Evolutionary conservation across 352 stramenopile species (phyloP).

Genomic region (Pilasporangium apinafurcum): DNA sequence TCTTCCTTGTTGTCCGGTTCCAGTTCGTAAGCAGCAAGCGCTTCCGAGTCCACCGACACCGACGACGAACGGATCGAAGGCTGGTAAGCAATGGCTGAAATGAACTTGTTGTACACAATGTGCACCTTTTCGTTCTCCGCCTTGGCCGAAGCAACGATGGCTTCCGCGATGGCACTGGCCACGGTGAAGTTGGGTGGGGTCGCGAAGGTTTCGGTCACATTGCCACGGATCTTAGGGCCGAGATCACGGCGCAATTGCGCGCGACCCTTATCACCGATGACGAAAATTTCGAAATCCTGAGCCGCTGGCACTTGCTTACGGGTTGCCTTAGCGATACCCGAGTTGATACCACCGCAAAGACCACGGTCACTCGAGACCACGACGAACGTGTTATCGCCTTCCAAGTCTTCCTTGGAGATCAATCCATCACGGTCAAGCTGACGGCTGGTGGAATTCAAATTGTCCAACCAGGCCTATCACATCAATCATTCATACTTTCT

Average conservation of each 20-base stretch:
- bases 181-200: slow-evolving; percentile 89
- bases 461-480: slow-evolving; percentile 55
- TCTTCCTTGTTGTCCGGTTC: slow-evolving; percentile 98
- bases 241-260: slow-evolving; percentile 89
- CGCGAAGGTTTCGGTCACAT: slow-evolving; percentile 80
- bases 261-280: slow-evolving; percentile 97
- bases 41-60: slow-evolving; percentile 53
- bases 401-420: slow-evolving; percentile 78
- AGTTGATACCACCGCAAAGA: slow-evolving; percentile 98
- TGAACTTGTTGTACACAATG: slow-evolving; percentile 97
- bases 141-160: slow-evolving; percentile 55
- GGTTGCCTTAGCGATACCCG: slow-evolving; percentile 89
- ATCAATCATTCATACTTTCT: too few species aligned
- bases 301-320: slow-evolving; percentile 75
- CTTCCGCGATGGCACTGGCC: slow-evolving; percentile 88
- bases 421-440: slow-evolving; percentile 87
- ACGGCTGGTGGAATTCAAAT: slow-evolving; percentile 70
- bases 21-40: slow-evolving; percentile 94
- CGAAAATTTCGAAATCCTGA: slow-evolving; percentile 85
- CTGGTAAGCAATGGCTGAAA: slow-evolving; percentile 94
- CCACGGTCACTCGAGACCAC: slow-evolving; percentile 97
- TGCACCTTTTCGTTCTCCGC: slow-evolving; percentile 92
- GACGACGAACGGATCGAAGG: slow-evolving; percentile 85
- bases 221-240: slow-evolving; percentile 49
- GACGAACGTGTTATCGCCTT: slow-evolving; percentile 89